phyloP scores from a whole-genome alignment of 2,329 filamentous ascomycete species.

The Orbilia blumenaviensis region DNA sequence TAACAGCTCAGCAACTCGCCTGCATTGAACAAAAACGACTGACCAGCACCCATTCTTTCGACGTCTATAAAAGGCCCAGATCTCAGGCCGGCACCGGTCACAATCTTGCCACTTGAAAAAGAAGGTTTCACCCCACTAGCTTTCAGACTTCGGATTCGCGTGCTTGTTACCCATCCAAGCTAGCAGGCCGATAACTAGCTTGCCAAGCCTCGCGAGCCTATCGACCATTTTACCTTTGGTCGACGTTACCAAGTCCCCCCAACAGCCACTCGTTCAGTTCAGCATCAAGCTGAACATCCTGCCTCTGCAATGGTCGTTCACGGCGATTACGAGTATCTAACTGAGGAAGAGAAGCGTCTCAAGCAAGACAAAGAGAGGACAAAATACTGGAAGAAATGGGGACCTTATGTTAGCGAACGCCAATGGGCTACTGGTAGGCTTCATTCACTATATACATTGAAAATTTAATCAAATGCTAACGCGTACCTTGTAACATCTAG shows the following conservation, averaged over 20 bases:
- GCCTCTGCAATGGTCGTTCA: constrained; percentile 78
- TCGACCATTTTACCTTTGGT: constrained; percentile 15
- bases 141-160: constrained; percentile 13
- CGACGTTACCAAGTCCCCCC: not conserved
- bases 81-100: not conserved
- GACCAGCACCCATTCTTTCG: constrained; percentile 1
- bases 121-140: constrained; percentile 4
- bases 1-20: constrained; percentile 23
- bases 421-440: constrained; percentile 90
- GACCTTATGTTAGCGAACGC: constrained; percentile 88
- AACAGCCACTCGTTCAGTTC: not conserved
- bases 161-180: constrained; percentile 38
- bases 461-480: not conserved
- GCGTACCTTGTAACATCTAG: constrained; percentile 63
- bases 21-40: not conserved
- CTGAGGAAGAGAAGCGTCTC: constrained; percentile 88
- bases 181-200: constrained; percentile 25
- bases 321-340: constrained; percentile 85
- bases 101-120: not conserved
- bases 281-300: not conserved
- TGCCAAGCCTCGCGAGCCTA: constrained; percentile 15
- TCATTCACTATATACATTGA: not conserved
- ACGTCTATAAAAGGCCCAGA: constrained; percentile 4
- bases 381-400: constrained; percentile 99
- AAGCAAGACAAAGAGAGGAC: constrained; percentile 81